Evolutionary conservation across 768 basidiomycete species (phyloP).

Genomic region (Phlebiopsis flavidoalba): DNA sequence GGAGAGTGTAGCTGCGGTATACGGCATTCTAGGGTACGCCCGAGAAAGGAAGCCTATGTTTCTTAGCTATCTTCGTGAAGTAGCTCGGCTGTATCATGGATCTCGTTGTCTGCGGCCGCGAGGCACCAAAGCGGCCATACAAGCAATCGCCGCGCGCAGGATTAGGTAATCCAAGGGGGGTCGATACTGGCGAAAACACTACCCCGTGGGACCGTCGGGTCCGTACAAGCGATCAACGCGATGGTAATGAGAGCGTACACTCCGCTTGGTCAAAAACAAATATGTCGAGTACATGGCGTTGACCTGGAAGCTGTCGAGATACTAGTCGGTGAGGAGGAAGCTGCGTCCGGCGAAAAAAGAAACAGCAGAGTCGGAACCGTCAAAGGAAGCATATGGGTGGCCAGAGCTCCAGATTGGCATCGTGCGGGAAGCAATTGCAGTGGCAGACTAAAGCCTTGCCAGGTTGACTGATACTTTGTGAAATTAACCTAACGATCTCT

Average conservation of each 20-base stretch:
- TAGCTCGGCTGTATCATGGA: slow-evolving; percentile 83
- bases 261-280: slow-evolving; percentile 65
- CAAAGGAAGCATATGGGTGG: slow-evolving; percentile 75
- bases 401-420: slow-evolving; percentile 91
- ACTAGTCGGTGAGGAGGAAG: slow-evolving; percentile 18
- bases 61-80: slow-evolving; percentile 83
- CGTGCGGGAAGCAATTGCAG: slow-evolving; percentile 86
- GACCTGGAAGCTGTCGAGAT: slow-evolving; percentile 68
- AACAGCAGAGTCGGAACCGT: slow-evolving; percentile 20
- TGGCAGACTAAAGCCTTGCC: slow-evolving; percentile 91
- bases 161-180: slow-evolving; percentile 45
- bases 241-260: slow-evolving; percentile 82
- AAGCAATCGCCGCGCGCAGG: slow-evolving; percentile 38
- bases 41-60: slow-evolving; percentile 83
- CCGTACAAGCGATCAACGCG: slow-evolving; percentile 63
- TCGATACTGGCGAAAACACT: slow-evolving; percentile 25
- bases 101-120: slow-evolving; percentile 78
- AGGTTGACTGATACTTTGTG: slow-evolving; percentile 42
- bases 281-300: slow-evolving; percentile 78
- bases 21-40: slow-evolving; percentile 78
- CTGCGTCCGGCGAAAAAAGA: neutral
- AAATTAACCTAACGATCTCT: neutral
- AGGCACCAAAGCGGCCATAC: slow-evolving; percentile 57
- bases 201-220: slow-evolving; percentile 58
- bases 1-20: slow-evolving; percentile 68